phyloP scores from a whole-genome alignment of 2,329 filamentous ascomycete genomes.

The Colletotrichum simmondsii region DNA sequence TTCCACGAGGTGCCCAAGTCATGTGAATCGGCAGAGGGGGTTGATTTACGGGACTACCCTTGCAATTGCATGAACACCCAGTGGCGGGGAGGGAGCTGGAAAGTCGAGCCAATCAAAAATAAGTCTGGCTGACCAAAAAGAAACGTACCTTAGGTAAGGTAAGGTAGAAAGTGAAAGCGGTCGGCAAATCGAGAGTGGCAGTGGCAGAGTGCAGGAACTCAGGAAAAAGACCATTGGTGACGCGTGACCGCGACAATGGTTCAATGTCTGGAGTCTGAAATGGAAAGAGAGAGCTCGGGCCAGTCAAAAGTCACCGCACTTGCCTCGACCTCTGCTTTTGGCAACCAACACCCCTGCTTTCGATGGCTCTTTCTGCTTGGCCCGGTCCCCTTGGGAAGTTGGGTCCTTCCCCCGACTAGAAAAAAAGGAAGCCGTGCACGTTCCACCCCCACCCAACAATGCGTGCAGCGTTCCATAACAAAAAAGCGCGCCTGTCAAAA shows the following conservation, averaged over 20 bases:
- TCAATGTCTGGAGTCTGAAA: neutral
- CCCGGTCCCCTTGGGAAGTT: no score
- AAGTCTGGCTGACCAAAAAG: neutral
- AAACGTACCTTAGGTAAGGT: no score
- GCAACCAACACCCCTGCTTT: conserved; percentile 3
- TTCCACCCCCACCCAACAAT: conserved; percentile 3
- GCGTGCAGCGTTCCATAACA: neutral
- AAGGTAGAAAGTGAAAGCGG: neutral
- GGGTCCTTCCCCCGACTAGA: conserved; percentile 1
- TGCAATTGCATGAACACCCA: conserved; percentile 29
- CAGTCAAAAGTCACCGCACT: conserved; percentile 12
- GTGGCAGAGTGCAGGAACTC: neutral
- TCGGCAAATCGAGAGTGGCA: neutral
- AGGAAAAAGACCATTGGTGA: neutral
- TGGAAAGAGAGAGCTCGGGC: conserved; percentile 13
- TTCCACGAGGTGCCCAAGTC: neutral
- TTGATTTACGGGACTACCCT: conserved; percentile 10
- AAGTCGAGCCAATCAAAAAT: conserved; percentile 30
- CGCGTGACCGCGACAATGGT: conserved; percentile 14
- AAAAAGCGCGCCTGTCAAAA: conserved; percentile 23
- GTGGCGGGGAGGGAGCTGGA: neutral
- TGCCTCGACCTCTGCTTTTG: conserved; percentile 2
- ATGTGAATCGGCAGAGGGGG: neutral
- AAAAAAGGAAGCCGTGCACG: conserved; percentile 20
- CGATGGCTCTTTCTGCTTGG: neutral